phyloP scores from a whole-genome alignment of 2,329 filamentous ascomycete species.

The Fonsecaea monophora region DNA sequence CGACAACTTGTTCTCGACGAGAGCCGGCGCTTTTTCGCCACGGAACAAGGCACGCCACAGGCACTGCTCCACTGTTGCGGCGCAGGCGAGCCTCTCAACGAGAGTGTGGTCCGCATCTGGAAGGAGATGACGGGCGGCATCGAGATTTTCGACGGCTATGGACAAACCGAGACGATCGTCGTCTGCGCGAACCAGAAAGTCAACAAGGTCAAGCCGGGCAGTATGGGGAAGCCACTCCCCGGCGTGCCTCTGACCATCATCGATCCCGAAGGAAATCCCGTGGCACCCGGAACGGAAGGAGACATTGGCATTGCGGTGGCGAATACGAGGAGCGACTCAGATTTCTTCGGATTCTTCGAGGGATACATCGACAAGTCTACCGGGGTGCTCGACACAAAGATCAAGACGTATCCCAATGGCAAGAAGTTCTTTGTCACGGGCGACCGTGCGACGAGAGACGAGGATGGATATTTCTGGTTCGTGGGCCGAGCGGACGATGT shows the following conservation, averaged over 20 bases:
- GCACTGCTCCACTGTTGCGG: conserved; percentile 48
- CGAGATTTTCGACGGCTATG: conserved; percentile 51
- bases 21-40: conserved; percentile 41
- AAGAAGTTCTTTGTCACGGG: conserved; percentile 49
- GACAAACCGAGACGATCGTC: conserved; percentile 51
- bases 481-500: conserved; percentile 48
- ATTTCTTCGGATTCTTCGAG: conserved; percentile 39
- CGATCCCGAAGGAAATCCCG: conserved; percentile 43
- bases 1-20: conserved; percentile 49
- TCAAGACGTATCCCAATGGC: conserved; percentile 29
- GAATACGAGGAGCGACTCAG: conserved; percentile 7
- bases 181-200: conserved; percentile 50
- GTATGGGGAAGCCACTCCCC: conserved; percentile 50
- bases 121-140: conserved; percentile 45
- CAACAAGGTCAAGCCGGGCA: conserved; percentile 46
- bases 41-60: conserved; percentile 38
- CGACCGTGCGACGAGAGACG: conserved; percentile 45
- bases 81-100: conserved; percentile 51
- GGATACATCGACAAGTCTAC: conserved; percentile 37
- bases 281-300: conserved; percentile 44
- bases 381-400: conserved; percentile 33
- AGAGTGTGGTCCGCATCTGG: conserved; percentile 49
- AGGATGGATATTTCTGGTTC: conserved; percentile 48
- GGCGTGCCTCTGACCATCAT: conserved; percentile 48
- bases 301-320: conserved; percentile 47